Base-by-base conservation (phyloP, 306 rosid species). In the Gillenia trifoliata region DNA sequence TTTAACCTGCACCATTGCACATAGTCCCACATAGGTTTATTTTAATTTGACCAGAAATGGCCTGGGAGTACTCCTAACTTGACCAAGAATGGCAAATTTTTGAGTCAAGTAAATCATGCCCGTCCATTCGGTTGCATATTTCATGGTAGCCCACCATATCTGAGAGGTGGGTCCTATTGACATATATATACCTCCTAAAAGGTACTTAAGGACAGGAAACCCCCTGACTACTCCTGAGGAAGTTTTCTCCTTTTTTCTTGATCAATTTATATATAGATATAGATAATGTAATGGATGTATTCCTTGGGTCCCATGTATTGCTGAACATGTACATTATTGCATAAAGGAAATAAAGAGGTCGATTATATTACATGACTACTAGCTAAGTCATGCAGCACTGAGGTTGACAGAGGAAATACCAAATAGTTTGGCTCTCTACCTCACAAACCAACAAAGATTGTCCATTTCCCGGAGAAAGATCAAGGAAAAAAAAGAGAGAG, bases 361-460 rank as follows among this genome's bases (percentile, higher is more conserved):
- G 56, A 41, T 25, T 43, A 49, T 55, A 47, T 30, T 45, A 5
- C 23, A 56, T 19, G 31, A 41, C 64, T 33, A 73, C 64, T 15
- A 34, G 49, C 20, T 26, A 40, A 12, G 63, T 61, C 41, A 25
- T 73, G 29, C 16, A 26, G 33, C 19, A 47, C 52, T 74, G 82
- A 82, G 36, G 70, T 73, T 77, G 85, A 82, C 85, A 77, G 75
- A 77, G 85, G 85, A 77, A 82, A 77, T 64, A 68, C 66, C 85
- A 68, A 68, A 68, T 73, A 60, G 62, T n/a, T 56, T 72, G 66
- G 68, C 10, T 62, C 50, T 67, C 71, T 64, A 47, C 63, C 66
- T 29, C 43, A 72, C 38, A 28, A 60, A 26, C 62, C 75, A 41
- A 73, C 66, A 47, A 33, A 70, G 52, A 55, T 77, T 77, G 79